These are phyloP conservation scores for Nothophoma quercina DNA, from an alignment of 2,329 filamentous ascomycete species.

Conservation along the genomic window DNA sequence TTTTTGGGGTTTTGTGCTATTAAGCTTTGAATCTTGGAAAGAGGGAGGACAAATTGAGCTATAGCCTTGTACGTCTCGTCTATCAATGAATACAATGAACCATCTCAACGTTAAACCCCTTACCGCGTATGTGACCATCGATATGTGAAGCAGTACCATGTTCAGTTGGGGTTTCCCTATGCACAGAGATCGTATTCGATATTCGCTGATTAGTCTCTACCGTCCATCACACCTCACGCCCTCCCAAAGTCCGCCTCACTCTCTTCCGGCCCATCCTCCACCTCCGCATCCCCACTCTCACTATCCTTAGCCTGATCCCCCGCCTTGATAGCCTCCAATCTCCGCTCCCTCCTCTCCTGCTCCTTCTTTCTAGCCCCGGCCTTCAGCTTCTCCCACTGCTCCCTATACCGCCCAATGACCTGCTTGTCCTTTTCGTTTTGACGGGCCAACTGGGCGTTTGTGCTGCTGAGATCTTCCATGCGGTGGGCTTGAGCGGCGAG, in stretches of 20 bases:
- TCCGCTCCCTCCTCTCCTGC: conserved; percentile 36
- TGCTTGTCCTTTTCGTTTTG: conserved; percentile 68
- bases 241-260: conserved; percentile 38
- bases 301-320: conserved; percentile 25
- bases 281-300: conserved; percentile 26
- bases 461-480: conserved; percentile 60
- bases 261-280: conserved; percentile 20
- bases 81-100: not conserved
- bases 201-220: too few relatives aligned
- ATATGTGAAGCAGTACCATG: too few relatives aligned
- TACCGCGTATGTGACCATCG: too few relatives aligned
- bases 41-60: not conserved
- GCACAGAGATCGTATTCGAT: too few relatives aligned
- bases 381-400: conserved; percentile 74
- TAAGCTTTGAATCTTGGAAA: not conserved
- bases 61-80: not conserved
- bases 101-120: too few relatives aligned
- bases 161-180: too few relatives aligned
- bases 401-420: conserved; percentile 64
- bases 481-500: conserved; percentile 35
- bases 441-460: conserved; percentile 68
- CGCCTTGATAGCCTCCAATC: conserved; percentile 19
- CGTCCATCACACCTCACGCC: not conserved
- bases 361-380: conserved; percentile 61
- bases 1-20: not conserved